Evolutionary conservation across 2,329 filamentous ascomycete species (phyloP), one percentile per base, ranked within the genome.

Genomic region (Xylariales sp.): DNA sequence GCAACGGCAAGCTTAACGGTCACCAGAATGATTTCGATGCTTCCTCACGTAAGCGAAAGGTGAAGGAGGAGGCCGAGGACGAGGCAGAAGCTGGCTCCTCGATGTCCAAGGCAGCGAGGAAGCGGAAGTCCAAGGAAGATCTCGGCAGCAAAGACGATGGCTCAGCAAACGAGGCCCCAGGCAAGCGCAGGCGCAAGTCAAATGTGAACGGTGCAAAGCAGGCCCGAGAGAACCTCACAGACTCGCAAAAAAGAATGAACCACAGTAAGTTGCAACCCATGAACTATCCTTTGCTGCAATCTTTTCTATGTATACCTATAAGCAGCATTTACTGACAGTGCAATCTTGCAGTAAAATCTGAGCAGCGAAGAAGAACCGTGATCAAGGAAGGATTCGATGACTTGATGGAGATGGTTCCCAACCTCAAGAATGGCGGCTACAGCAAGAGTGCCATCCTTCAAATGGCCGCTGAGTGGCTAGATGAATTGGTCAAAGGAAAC

Each of bases 301-400:
- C n/a, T 10, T 17, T 17, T 29, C 11, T 23, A 13, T 6, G n/a
- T 31, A 25, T 25, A 25, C 8, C 23, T 25, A 25, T 25, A 25
- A 8, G 23, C 23, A 25, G 23, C 23, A n/a, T n/a, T n/a, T n/a
- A n/a, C n/a, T n/a, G n/a, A n/a, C n/a, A n/a, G n/a, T n/a, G n/a
- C n/a, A n/a, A n/a, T n/a, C n/a, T n/a, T n/a, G n/a, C n/a, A n/a
- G 91, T 91, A 52, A 54, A 51, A 31, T 59, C 55, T 33, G 57
- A 60, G 30, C 74, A 81, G 49, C 82, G 81, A 55, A 72, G 80
- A 31, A 66, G 80, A 37, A 78, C 81, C 39, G 65, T 80, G 30
- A 86, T 86, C 51, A 85, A 88, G 54, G 76, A 85, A 47, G 87
- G 87, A 0, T 95, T 91, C 50, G 84, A 89, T 29, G 85, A 91